phyloP scores from a whole-genome alignment of 225 moss, liverwort and hornwort species.

The Pleurozium schreberi region DNA sequence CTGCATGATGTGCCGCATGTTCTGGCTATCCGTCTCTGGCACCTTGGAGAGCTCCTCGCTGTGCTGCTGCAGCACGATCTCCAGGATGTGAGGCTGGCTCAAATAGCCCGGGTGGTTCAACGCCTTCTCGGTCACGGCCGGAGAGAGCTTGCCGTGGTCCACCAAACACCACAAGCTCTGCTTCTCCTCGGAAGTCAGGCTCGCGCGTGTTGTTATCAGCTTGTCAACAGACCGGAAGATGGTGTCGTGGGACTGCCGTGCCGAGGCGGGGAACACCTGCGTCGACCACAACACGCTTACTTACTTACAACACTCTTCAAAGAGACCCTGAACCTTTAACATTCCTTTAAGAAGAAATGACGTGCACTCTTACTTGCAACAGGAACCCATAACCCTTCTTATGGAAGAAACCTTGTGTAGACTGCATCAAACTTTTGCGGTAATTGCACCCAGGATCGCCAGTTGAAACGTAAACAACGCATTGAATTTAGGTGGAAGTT shows the following conservation, averaged over 20 bases:
- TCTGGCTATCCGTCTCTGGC: conserved; percentile 58
- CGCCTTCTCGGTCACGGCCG: conserved; percentile 60
- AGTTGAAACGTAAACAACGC: neutral
- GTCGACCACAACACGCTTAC: neutral
- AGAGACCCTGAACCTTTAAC: neutral
- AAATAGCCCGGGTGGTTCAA: conserved; percentile 67
- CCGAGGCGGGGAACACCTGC: conserved; percentile 58
- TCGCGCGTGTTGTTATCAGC: conserved; percentile 28
- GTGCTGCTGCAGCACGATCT: conserved; percentile 81
- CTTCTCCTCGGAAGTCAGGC: conserved; percentile 45
- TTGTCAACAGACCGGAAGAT: conserved; percentile 75
- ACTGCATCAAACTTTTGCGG: too few species aligned
- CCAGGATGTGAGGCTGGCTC: conserved; percentile 86
- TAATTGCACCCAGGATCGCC: neutral
- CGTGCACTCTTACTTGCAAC: too few species aligned
- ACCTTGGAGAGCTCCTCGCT: conserved; percentile 85
- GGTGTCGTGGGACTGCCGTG: conserved; percentile 73
- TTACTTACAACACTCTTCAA: neutral
- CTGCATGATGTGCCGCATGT: conserved; percentile 81
- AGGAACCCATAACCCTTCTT: too few species aligned
- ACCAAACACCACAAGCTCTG: conserved; percentile 66
- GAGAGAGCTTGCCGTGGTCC: conserved; percentile 73
- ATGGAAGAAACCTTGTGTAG: neutral
- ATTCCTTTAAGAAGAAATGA: neutral
- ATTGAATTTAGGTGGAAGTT: neutral